Evolutionary conservation across 805 yeast genomes (phyloP), one percentile per base, ranked within the genome.

Genomic region (Metschnikowia reukaufii): DNA sequence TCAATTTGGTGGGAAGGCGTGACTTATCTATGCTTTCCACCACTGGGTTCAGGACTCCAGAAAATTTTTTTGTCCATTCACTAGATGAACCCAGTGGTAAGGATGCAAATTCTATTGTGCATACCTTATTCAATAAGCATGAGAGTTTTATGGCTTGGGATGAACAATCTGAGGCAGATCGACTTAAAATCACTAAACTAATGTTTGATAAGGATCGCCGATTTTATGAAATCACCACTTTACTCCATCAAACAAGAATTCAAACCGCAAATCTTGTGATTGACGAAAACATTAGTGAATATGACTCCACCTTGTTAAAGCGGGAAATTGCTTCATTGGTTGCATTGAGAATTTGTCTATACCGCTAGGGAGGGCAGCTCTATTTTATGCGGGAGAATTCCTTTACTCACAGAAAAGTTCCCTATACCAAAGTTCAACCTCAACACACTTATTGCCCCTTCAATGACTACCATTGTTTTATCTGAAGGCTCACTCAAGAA

Each of bases 401-500:
- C 97, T 1, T 67, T 91, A 45, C 76, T 88, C 34, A 89, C 97
- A 0, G 97, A 92, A 61, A 82, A 84, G 51, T 86, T 89, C 59
- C 86, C 87, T 0, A 81, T 86, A 17, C 91, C 96, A 0, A 81
- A 79, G 48, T 68, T 91, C 66, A 86, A 88, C 59, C 81, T 88
- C 57, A 79, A 77, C 50, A 77, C 88, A 0, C 54, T 79, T 16
- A 78, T 90, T 35, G 66, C 79, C 13, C 96, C 97, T 0, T 70
- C 74, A 46, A 79, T 79, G 68, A 76, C 84, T 1, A 86, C 81
- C 17, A 79, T 88, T 1, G 70, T 83, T 1, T 64, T 83, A 2
- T 84, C 83, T 4, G 78, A 76, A 40, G 81, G 78, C 2, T 39
- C 56, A 2, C 57, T 88, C 9, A 73, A 77, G n/a, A 67, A 72